A percentile compares a stretch with the other conserved stretches of the same genome.
phyloP scores from a whole-genome alignment of 2,329 filamentous ascomycete genomes.

The Rugonectria rugulosa region DNA sequence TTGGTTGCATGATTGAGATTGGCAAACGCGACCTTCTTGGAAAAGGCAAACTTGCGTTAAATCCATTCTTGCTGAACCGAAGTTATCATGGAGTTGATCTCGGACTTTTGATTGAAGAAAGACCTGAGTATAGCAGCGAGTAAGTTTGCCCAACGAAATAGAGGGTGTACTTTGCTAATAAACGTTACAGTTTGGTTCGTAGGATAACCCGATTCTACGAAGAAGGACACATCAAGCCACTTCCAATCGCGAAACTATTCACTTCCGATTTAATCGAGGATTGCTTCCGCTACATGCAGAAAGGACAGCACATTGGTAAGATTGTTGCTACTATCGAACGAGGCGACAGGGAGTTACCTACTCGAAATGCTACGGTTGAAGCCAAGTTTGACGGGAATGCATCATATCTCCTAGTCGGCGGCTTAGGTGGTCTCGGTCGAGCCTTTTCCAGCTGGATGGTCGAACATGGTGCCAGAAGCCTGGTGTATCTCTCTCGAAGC shows the following conservation, averaged over 20 bases:
- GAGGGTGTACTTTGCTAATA: not conserved
- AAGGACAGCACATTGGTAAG: constrained; percentile 21
- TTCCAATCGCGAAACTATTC: constrained; percentile 13
- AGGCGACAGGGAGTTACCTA: not conserved
- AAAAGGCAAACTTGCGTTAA: not conserved
- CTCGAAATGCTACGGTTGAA: not conserved
- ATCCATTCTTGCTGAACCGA: not conserved
- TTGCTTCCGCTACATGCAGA: constrained; percentile 30
- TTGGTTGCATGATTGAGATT: constrained; percentile 1
- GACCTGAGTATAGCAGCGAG: not conserved
- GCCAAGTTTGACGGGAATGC: not conserved
- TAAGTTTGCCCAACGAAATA: constrained; percentile 1
- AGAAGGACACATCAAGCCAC: constrained; percentile 8
- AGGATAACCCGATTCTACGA: constrained; percentile 17
- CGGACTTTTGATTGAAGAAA: constrained; percentile 4
- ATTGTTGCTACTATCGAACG: not conserved
- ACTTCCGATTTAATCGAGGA: not conserved
- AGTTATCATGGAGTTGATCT: constrained; percentile 29
- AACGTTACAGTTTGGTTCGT: constrained; percentile 5
- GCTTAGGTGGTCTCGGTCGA: constrained; percentile 34
- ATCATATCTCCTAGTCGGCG: constrained; percentile 36
- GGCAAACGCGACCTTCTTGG: constrained; percentile 3
- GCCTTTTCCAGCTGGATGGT: constrained; percentile 30
- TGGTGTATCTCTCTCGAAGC: constrained; percentile 42
- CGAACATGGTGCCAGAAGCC: constrained; percentile 30